Conservation (phyloP, 2,329 filamentous ascomycete genomes). For the Madurella fahalii region DNA sequence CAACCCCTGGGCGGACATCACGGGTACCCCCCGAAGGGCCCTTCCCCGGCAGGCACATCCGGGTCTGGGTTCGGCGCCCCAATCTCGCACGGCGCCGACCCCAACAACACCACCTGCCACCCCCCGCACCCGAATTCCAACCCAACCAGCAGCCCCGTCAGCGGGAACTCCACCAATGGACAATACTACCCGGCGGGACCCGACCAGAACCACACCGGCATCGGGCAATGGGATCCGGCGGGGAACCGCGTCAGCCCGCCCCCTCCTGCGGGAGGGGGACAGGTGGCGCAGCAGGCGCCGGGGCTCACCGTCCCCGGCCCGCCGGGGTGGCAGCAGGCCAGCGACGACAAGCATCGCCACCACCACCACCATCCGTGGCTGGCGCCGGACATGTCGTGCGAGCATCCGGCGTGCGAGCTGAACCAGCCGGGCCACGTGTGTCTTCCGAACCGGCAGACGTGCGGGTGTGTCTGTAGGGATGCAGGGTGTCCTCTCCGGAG, state of each 20-base stretch:
- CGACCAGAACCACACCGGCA: too few species aligned
- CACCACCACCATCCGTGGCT: slow-evolving; percentile 20
- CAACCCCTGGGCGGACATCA: background rate
- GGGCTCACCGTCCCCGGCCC: slow-evolving; percentile 12
- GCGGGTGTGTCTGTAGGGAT: slow-evolving; percentile 8
- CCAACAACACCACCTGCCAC: too few species aligned
- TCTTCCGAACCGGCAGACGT: background rate
- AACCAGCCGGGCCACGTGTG: slow-evolving; percentile 1
- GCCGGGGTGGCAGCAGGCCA: background rate
- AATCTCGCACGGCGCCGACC: too few species aligned
- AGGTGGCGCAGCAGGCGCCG: background rate
- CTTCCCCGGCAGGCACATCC: background rate
- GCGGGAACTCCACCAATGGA: too few species aligned
- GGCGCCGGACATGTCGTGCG: slow-evolving; percentile 13
- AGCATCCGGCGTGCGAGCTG: slow-evolving; percentile 15
- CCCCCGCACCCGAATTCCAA: too few species aligned
- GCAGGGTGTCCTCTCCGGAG: background rate
- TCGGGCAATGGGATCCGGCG: too few species aligned
- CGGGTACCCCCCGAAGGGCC: background rate
- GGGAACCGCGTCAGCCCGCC: too few species aligned
- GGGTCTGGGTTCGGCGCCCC: too few species aligned
- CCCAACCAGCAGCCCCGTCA: too few species aligned
- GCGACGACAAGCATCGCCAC: background rate
- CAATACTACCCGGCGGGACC: too few species aligned
- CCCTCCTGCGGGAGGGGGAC: background rate